A percentile compares a stretch with the other conserved stretches of the same genome.
Evolutionary conservation across 371 early-diverging fungal genomes (phyloP).

Genomic region (Coemansia sp.): DNA sequence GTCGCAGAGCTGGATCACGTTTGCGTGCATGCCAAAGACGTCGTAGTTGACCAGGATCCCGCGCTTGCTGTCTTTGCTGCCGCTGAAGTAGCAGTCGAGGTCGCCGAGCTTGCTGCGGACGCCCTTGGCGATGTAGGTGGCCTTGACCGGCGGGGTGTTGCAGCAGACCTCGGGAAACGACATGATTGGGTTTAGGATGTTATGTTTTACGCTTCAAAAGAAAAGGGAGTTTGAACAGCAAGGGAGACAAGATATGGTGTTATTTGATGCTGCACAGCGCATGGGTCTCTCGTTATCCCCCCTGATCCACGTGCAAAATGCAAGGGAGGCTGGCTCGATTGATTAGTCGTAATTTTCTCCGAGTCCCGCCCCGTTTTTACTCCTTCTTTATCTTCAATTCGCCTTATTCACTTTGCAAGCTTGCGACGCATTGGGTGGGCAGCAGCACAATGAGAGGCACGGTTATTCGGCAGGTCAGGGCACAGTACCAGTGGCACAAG

Average conservation of each 20-base stretch:
- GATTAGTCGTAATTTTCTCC: too few relatives aligned
- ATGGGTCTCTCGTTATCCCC: too few relatives aligned
- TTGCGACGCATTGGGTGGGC: too few relatives aligned
- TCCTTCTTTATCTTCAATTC: too few relatives aligned
- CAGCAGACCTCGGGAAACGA: constrained; percentile 63
- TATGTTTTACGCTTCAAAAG: too few relatives aligned
- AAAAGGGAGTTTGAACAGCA: background rate
- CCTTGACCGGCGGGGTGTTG: constrained; percentile 61
- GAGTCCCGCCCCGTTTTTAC: too few relatives aligned
- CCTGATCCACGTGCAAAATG: too few relatives aligned
- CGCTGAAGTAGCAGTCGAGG: constrained; percentile 49
- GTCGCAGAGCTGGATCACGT: constrained; percentile 67
- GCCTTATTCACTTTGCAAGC: too few relatives aligned
- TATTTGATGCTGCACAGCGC: too few relatives aligned
- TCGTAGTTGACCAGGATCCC: constrained; percentile 55
- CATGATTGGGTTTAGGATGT: constrained; percentile 41
- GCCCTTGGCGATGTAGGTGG: constrained; percentile 60
- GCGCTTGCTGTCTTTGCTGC: constrained; percentile 44
- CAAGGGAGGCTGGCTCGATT: too few relatives aligned
- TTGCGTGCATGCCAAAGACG: constrained; percentile 54
- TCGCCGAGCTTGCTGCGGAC: constrained; percentile 51
- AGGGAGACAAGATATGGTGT: background rate
- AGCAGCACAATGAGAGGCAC: constrained; percentile 25
- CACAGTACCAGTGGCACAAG: constrained; percentile 51
- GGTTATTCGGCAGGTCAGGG: constrained; percentile 25